phyloP scores from a whole-genome alignment of 805 yeast species.

The Kazachstania martiniae region DNA sequence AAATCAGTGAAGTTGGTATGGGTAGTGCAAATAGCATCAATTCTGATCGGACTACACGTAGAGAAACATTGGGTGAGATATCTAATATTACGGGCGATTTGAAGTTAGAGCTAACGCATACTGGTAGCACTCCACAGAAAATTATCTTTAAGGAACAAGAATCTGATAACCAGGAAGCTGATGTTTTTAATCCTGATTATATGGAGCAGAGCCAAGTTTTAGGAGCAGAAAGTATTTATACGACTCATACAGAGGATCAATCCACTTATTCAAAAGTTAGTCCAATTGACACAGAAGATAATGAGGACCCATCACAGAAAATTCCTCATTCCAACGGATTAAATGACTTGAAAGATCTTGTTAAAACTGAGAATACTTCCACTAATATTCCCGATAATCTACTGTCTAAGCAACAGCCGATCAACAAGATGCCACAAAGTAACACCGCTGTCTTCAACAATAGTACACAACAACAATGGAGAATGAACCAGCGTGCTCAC shows the following conservation, averaged over 20 bases:
- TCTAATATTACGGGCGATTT: constrained; percentile 1
- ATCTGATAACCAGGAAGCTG: constrained; percentile 2
- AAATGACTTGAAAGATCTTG: neutral
- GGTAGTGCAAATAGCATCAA: constrained; percentile 2
- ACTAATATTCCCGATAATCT: no score
- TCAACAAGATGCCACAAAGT: no score
- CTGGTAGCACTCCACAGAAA: neutral
- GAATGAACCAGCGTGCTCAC: no score
- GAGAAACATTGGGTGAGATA: neutral
- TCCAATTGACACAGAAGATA: neutral
- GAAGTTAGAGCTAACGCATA: constrained; percentile 1
- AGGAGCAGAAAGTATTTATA: constrained; percentile 19
- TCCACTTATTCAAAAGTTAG: neutral
- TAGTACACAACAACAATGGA: no score
- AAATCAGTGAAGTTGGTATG: constrained; percentile 13
- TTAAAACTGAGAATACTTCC: no score
- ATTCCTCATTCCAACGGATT: neutral
- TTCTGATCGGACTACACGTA: neutral
- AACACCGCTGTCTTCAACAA: no score
- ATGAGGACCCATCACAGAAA: neutral
- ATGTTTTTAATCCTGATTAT: constrained; percentile 25
- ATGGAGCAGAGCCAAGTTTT: constrained; percentile 22
- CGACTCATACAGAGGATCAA: neutral
- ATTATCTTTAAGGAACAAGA: neutral
- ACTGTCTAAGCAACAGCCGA: no score